phyloP scores from a whole-genome alignment of 495 filamentous ascomycete species.

The Chaetomium tenue region DNA sequence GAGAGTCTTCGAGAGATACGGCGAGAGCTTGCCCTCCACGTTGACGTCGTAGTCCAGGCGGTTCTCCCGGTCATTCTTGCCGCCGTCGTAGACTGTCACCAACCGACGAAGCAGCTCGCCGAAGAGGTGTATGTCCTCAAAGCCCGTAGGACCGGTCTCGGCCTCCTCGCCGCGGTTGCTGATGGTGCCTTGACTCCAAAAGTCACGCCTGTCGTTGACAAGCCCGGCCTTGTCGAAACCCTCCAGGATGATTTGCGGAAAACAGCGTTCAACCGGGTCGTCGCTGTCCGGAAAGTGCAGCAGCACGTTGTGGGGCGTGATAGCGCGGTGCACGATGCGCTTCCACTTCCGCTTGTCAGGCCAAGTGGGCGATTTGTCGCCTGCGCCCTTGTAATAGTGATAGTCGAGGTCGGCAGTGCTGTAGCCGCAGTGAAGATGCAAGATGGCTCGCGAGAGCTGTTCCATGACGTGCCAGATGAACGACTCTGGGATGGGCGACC shows the following conservation, averaged over 20 bases:
- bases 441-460: conserved; percentile 20
- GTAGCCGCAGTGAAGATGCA: conserved; percentile 15
- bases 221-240: conserved; percentile 10
- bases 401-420: neutral
- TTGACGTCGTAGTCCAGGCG: neutral
- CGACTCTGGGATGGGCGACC: conserved; percentile 12
- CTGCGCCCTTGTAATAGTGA: neutral
- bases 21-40: neutral
- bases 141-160: neutral
- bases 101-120: conserved; percentile 15
- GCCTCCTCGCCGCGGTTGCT: neutral
- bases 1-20: neutral
- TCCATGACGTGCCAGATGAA: conserved; percentile 26
- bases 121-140: conserved; percentile 16
- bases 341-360: neutral
- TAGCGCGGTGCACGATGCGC: neutral
- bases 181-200: neutral
- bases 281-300: conserved; percentile 3
- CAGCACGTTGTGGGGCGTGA: neutral
- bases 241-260: conserved; percentile 14
- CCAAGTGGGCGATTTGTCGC: too few species aligned
- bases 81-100: neutral
- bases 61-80: neutral
- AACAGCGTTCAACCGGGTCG: neutral
- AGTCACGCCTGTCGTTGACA: neutral